Evolutionary conservation across 352 stramenopile genomes (phyloP), one percentile per base, ranked within the genome.

Genomic region (Globisporangium heterothallicum): DNA sequence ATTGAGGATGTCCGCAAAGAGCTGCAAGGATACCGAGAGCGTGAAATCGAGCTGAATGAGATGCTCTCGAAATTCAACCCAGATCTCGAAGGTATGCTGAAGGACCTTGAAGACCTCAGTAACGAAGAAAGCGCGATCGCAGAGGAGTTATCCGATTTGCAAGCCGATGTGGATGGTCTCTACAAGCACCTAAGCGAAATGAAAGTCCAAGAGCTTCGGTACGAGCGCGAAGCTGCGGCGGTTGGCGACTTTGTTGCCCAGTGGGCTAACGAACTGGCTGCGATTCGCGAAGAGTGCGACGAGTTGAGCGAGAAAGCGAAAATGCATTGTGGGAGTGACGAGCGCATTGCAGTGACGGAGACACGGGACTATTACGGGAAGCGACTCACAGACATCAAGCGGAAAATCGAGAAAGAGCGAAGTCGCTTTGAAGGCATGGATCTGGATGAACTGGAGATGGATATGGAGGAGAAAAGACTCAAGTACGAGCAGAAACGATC

Each of bases 401-500:
- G 61, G 41, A 78, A 88, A 46, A 88, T 92, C 42, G 75, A 88
- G 34, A 67, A 72, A 30, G 83, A 94, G 55, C 81, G 81, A 14
- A 72, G 62, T 35, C 70, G 78, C 6, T 94, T 92, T 59, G 68
- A 88, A 59, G 78, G 82, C 25, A 94, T 94, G 83, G 78, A 94
- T 42, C 57, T 94, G 22, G 64, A 69, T 21, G 80, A 94, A 26
- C 56, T 94, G n/a, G 62, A 66, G 13, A 54, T 87, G 49, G 83
- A 94, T 53, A 71, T 85, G 59, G 75, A 90, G 50, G 70, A 80
- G 21, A 94, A 89, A 52, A 64, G 61, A 8, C 49, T 83, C 38
- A 90, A 94, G 66, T 90, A 74, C 43, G 53, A 64, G 21, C 74
- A 64, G 32, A 91, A 94, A 57, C 79, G 83, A 47, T 43, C 32